A percentile compares a stretch with the other conserved stretches of the same genome.
phyloP scores from a whole-genome alignment of 2,329 filamentous ascomycete species.

The Zopfia rhizophila region DNA sequence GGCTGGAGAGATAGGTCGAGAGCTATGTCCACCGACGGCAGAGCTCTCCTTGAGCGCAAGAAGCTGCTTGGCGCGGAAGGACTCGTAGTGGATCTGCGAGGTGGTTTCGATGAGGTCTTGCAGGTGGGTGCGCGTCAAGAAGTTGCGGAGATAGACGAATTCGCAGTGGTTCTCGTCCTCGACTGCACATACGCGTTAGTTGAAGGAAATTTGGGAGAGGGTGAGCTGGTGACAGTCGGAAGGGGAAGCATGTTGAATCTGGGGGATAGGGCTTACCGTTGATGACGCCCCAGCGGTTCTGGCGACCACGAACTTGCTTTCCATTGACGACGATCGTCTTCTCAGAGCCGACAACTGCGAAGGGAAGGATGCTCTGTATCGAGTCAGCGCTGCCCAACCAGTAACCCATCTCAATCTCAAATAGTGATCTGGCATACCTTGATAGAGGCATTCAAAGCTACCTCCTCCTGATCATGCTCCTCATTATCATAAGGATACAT shows the following conservation, averaged over 20 bases:
- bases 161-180: conserved; percentile 99
- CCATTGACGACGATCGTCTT: conserved; percentile 97
- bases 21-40: conserved; percentile 79
- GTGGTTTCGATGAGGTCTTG: conserved; percentile 99
- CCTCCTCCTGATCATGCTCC: conserved; percentile 97
- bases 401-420: background rate
- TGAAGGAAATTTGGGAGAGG: too few relatives aligned
- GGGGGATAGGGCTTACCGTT: conserved; percentile 62
- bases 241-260: background rate
- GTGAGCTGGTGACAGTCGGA: background rate
- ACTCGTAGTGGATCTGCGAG: conserved; percentile 99
- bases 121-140: conserved; percentile 96
- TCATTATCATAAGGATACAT: conserved; percentile 99
- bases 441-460: conserved; percentile 91
- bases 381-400: conserved; percentile 54
- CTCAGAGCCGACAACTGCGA: conserved; percentile 97
- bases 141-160: conserved; percentile 98
- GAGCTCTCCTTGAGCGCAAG: conserved; percentile 98
- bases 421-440: conserved; percentile 77
- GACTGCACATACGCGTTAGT: conserved; percentile 61
- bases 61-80: conserved; percentile 99
- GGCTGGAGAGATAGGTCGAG: conserved; percentile 93
- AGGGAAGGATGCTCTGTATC: conserved; percentile 85
- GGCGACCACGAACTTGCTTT: conserved; percentile 95
- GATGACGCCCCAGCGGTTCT: conserved; percentile 99